Evolutionary conservation across 495 filamentous ascomycete species (phyloP), one percentile per base, ranked within the genome.

Genomic region (Lasiosphaeriaceae sp.): DNA sequence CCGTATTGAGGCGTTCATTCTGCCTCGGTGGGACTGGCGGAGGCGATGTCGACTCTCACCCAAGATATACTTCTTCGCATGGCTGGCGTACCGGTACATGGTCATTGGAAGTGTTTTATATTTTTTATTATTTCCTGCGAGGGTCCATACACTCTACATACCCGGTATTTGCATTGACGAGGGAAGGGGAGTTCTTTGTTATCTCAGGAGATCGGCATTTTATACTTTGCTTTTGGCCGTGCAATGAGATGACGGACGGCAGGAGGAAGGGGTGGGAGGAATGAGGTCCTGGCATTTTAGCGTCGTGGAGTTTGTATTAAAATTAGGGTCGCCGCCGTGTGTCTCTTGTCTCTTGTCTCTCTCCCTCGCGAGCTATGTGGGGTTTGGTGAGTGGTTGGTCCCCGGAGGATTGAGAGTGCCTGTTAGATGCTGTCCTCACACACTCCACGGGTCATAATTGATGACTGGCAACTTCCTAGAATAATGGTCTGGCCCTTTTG

Each of bases 131-230:
- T 41, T 39, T 50, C 45, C 31, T 47, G 35, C 19, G 55, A 57
- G 57, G 55, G 52, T 29, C 20, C 49, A 58, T 63, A 55, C 57
- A 59, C 56, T 58, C 16, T 52, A 59, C 60, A 66, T 67, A 65
- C 62, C 60, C 65, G 52, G 65, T 52, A 59, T 62, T 54, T 63
- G 65, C 65, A 67, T 65, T 58, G 41, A 46, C 41, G 47, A 49
- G 50, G 50, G 21, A 52, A 26, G 23, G 37, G 57, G 52, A 34
- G 29, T 59, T 45, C 31, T 45, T 49, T 45, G 7, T 46, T n/a
- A 20, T 55, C 48, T 12, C 5, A 23, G 26, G 44, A 12, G 26
- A 23, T 37, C 11, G 17, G n/a, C 20, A 6, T 22, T 23, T 49
- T 44, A 39, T 56, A n/a, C 5, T 50, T 44, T 39, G 41, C 11